These are phyloP conservation scores for Boletus eberwhitei DNA, from an alignment of 768 basidiomycete species.

Conservation along the genomic window DNA sequence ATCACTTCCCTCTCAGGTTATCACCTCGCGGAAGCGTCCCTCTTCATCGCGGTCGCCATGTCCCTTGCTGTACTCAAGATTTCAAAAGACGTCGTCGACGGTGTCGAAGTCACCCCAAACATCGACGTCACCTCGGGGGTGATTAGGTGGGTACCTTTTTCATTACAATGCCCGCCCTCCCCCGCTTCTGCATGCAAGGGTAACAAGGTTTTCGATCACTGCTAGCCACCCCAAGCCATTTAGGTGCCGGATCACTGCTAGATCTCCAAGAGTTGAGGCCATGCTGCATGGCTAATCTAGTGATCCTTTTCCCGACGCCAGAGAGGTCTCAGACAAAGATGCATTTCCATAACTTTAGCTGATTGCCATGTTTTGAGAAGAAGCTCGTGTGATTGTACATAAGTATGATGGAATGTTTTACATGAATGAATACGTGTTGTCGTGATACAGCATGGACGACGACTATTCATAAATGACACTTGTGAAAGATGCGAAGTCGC, in stretches of 20 bases:
- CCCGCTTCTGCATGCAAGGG: too few relatives aligned
- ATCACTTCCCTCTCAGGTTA: background rate
- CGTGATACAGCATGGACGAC: too few relatives aligned
- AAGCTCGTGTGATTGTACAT: too few relatives aligned
- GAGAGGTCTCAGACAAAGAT: too few relatives aligned
- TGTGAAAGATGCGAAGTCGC: too few relatives aligned
- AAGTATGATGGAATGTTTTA: too few relatives aligned
- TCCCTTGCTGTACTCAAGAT: constrained; percentile 48
- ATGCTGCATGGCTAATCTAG: constrained; percentile 1
- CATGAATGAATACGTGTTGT: too few relatives aligned
- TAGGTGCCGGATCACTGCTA: constrained; percentile 52
- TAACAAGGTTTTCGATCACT: background rate
- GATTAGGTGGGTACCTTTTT: constrained; percentile 36
- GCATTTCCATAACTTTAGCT: too few relatives aligned
- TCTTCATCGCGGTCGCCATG: constrained; percentile 19
- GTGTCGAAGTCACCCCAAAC: constrained; percentile 41
- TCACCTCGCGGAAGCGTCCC: background rate
- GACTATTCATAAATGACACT: too few relatives aligned
- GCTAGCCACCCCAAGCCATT: constrained; percentile 50
- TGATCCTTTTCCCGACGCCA: too few relatives aligned
- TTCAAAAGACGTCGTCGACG: constrained; percentile 38
- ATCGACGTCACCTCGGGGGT: constrained; percentile 41
- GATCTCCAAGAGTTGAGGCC: constrained; percentile 41
- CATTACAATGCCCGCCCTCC: too few relatives aligned
- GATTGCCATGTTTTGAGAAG: too few relatives aligned